These are phyloP conservation scores for Malus fusca DNA, from an alignment of 306 rosid genomes.

Conservation along the genomic window DNA sequence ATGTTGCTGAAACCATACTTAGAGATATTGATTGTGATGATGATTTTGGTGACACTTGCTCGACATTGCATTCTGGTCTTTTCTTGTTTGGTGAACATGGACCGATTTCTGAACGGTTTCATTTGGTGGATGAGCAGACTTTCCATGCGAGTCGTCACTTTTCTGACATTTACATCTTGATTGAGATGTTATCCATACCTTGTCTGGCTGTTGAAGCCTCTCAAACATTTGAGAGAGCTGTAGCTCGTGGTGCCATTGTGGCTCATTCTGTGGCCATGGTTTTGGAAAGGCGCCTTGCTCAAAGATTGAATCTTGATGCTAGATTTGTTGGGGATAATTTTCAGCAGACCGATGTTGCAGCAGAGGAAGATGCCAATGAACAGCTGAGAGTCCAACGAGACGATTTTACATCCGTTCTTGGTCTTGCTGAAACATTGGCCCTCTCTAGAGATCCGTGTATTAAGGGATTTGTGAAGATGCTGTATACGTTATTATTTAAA, in stretches of 20 bases:
- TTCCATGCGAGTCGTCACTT: slow-evolving; percentile 51
- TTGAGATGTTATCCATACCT: slow-evolving; percentile 95
- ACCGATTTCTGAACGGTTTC: slow-evolving; percentile 48
- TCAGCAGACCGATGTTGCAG: slow-evolving; percentile 47
- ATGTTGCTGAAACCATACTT: slow-evolving; percentile 92
- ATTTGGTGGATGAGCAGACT: slow-evolving; percentile 64
- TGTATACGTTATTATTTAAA: slow-evolving; percentile 72
- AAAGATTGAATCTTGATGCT: slow-evolving; percentile 46
- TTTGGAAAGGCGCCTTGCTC: slow-evolving; percentile 83
- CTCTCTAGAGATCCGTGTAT: slow-evolving; percentile 73
- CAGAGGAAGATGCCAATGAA: slow-evolving; percentile 60
- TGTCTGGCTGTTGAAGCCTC: slow-evolving; percentile 94
- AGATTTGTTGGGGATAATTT: slow-evolving; percentile 48
- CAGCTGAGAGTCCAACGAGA: slow-evolving; percentile 70
- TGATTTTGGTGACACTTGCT: slow-evolving; percentile 65
- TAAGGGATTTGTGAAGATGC: slow-evolving; percentile 80
- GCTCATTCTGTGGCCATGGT: slow-evolving; percentile 87
- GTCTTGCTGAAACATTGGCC: slow-evolving; percentile 91
- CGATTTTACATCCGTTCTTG: slow-evolving; percentile 85
- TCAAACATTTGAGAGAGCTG: slow-evolving; percentile 95
- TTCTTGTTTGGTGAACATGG: slow-evolving; percentile 72
- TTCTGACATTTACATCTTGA: slow-evolving; percentile 77
- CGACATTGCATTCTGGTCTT: slow-evolving; percentile 49
- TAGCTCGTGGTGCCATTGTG: slow-evolving; percentile 76
- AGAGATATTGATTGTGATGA: slow-evolving; percentile 90